Evolutionary conservation across 352 stramenopile species (phyloP), one percentile per base, ranked within the genome.

Genomic region (Phytophthora pinifolia): DNA sequence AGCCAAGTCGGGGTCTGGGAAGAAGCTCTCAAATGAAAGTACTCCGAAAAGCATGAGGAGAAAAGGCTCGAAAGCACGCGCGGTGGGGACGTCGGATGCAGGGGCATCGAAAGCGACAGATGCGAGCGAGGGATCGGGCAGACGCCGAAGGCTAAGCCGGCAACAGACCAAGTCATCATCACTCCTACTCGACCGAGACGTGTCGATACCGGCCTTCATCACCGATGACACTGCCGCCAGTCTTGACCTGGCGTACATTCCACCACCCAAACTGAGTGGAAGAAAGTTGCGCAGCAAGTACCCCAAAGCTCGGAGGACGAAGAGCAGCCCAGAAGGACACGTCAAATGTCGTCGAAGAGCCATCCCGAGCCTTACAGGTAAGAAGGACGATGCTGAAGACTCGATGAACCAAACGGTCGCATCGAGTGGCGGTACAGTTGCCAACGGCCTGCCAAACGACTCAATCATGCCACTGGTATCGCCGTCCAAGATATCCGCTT

Each of bases 251-350:
- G 43, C 49, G 5, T 57, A 27, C 14, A 42, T 57, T n/a, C 42
- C 49, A 30, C 59, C 63, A 1, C 42, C 60, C 2, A 75, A 80
- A 45, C 48, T 80, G 14, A 65, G 53, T 5, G 65, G 67, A 20
- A 74, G 67, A 59, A 80, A 74, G 36, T 48, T 76, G 7, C 52
- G 51, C 17, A 59, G 50, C 46, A 77, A 72, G 41, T 72, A 62
- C 35, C 39, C 48, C 25, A 64, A 59, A 42, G 52, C 51, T 34
- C 46, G 56, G 22, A 62, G 45, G 29, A 62, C 56, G 18, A 66
- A 59, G 33, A 66, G 56, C 34, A 66, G 56, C 39, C 45, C 62
- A n/a, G 56, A 62, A 35, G 39, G 29, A 18, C 54, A 55, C 43
- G 58, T 57, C 18, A 72, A 46, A 56, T 56, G 44, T 65, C 65